phyloP scores from a whole-genome alignment of 257 asterid species.

The Solanum etuberosum region DNA sequence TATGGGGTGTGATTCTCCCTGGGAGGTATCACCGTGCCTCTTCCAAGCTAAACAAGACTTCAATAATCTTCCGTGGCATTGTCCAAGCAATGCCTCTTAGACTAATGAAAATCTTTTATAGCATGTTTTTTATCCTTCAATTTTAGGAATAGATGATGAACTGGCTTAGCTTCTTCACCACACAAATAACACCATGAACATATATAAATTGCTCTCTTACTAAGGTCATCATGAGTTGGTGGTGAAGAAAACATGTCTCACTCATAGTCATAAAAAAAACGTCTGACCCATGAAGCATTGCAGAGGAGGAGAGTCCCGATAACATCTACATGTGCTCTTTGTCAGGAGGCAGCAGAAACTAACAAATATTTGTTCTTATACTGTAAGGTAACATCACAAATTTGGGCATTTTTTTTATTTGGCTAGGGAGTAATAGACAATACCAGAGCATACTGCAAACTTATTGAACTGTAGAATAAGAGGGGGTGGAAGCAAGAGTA shows the following conservation, averaged over 20 bases:
- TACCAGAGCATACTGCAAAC: neutral
- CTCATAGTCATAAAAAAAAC: neutral
- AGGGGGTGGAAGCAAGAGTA: neutral
- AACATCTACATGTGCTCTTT: neutral
- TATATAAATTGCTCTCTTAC: neutral
- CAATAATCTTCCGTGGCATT: neutral
- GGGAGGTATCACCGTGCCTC: neutral
- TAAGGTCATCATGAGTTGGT: neutral
- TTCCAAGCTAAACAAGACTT: neutral
- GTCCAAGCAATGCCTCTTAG: neutral
- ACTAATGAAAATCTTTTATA: neutral
- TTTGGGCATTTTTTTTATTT: neutral
- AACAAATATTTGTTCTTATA: neutral
- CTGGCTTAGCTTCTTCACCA: neutral
- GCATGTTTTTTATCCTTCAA: neutral
- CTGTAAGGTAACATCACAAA: neutral
- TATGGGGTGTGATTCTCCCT: neutral
- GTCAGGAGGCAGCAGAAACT: neutral
- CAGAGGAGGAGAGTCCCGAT: neutral
- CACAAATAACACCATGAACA: neutral
- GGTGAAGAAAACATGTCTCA: neutral
- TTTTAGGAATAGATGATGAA: neutral
- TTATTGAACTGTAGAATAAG: neutral
- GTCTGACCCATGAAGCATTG: neutral
- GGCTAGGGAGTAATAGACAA: neutral